Percentiles rank a stretch among this genome's conserved stretches.
phyloP scores from a whole-genome alignment of 2,329 filamentous ascomycete genomes.

The Aspergillus felis region DNA sequence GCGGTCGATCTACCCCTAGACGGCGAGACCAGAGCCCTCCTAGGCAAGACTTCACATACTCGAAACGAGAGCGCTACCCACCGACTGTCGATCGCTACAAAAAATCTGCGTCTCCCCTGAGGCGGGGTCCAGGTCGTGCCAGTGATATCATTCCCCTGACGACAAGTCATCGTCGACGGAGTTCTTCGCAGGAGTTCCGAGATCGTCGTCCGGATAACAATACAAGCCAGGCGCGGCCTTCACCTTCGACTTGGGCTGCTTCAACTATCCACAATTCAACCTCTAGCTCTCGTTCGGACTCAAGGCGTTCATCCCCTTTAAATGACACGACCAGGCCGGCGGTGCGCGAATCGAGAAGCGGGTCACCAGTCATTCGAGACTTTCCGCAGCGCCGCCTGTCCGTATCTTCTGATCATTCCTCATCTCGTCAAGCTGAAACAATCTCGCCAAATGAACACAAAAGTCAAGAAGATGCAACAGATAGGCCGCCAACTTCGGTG shows the following conservation, averaged over 20 bases:
- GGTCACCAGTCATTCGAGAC: conserved; percentile 20
- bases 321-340: conserved; percentile 48
- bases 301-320: conserved; percentile 59
- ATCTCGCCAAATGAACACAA: conserved; percentile 6
- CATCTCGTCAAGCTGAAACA: conserved; percentile 9
- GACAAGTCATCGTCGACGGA: conserved; percentile 49
- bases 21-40: conserved; percentile 36
- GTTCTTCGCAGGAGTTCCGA: conserved; percentile 49
- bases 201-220: conserved; percentile 48
- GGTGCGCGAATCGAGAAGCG: conserved; percentile 29
- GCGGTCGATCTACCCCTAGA: conserved; percentile 31
- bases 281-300: conserved; percentile 54
- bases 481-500: conserved; percentile 16
- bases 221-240: conserved; percentile 48
- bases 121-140: conserved; percentile 27
- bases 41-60: conserved; percentile 27
- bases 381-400: conserved; percentile 19
- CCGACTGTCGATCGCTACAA: conserved; percentile 25
- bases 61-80: conserved; percentile 32
- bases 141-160: conserved; percentile 30
- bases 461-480: conserved; percentile 11
- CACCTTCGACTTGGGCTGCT: conserved; percentile 45
- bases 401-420: conserved; percentile 10
- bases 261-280: conserved; percentile 50
- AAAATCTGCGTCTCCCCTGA: conserved; percentile 45